A percentile compares a stretch with the other conserved stretches of the same genome.
These are phyloP conservation scores for Mycena vulgaris DNA, from an alignment of 768 basidiomycete species.

Conservation along the genomic window DNA sequence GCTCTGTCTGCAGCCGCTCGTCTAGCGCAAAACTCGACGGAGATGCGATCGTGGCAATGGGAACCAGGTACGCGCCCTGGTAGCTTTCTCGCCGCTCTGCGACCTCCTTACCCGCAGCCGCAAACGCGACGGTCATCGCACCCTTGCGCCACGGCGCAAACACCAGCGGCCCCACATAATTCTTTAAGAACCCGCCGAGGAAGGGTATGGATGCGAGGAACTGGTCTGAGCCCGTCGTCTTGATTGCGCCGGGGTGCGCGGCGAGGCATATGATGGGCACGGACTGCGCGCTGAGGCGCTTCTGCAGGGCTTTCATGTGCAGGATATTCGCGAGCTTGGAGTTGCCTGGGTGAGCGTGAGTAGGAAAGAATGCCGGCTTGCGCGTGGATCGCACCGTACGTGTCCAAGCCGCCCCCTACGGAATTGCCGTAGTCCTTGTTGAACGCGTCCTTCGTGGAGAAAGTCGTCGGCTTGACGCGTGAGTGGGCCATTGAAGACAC, in stretches of 20 bases:
- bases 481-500: conserved; percentile 34
- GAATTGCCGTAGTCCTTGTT: conserved; percentile 29
- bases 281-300: conserved; percentile 48
- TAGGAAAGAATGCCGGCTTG: neutral
- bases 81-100: conserved; percentile 41
- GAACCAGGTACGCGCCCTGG: conserved; percentile 50
- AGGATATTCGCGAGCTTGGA: conserved; percentile 41
- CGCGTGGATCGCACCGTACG: conserved; percentile 29
- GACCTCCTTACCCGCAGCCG: conserved; percentile 47
- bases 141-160: conserved; percentile 40
- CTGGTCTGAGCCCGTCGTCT: conserved; percentile 37
- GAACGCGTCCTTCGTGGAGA: conserved; percentile 35
- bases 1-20: conserved; percentile 45
- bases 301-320: conserved; percentile 60
- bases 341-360: conserved; percentile 15
- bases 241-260: conserved; percentile 49
- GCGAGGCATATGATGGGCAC: conserved; percentile 46
- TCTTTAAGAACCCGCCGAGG: conserved; percentile 40
- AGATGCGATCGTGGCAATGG: conserved; percentile 38
- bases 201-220: conserved; percentile 14
- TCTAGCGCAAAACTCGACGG: conserved; percentile 34
- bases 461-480: conserved; percentile 13
- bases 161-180: conserved; percentile 39
- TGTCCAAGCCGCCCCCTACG: conserved; percentile 8
- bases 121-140: conserved; percentile 45